Evolutionary conservation across 352 stramenopile genomes (phyloP), one percentile per base, ranked within the genome.

Genomic region (Plasmopara halstedii): DNA sequence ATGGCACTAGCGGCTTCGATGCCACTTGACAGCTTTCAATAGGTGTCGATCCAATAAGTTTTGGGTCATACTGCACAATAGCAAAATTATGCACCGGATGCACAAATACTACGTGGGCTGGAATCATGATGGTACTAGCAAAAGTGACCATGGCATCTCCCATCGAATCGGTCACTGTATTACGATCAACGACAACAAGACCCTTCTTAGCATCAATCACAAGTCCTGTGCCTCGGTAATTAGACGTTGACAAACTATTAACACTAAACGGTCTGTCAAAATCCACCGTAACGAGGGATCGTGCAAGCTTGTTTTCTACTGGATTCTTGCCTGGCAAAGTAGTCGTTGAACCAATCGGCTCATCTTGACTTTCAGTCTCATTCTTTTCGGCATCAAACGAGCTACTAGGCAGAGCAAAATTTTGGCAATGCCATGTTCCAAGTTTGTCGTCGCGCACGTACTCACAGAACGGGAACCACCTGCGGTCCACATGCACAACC

Each of bases 1-100:
- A 88, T 2, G 82, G 82, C 15, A 65, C 59, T 18, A 87, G 41
- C 17, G 71, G 64, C 41, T 77, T 71, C 2, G 58, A 53, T 8
- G 79, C 83, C 35, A 94, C 69, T 49, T 73, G 70, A 47, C 79
- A 90, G 50, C 76, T 86, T 46, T 88, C 62, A 32, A 94, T 86
- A 0, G 80, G 79, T 11, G 82, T 90, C 6, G 78, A 85, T 1
- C 82, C 82, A 53, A 93, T 91, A 9, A 88, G 62, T 52, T 82
- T 82, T 18, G 85, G 79, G 51, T 97, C 83, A 56, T 95, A 96
- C 58, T 94, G 81, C 13, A 97, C 75, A 46, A 97, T 91, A 6
- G 83, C 81, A 46, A 97, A 96, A 56, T 97, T 96, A 64, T 96
- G 86, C 46, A 95, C 75, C 5, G 89, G 89, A 50, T 97, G 89